These are phyloP conservation scores for Tagetes erecta DNA, from an alignment of 129 eudicot genomes.

Conservation along the genomic window DNA sequence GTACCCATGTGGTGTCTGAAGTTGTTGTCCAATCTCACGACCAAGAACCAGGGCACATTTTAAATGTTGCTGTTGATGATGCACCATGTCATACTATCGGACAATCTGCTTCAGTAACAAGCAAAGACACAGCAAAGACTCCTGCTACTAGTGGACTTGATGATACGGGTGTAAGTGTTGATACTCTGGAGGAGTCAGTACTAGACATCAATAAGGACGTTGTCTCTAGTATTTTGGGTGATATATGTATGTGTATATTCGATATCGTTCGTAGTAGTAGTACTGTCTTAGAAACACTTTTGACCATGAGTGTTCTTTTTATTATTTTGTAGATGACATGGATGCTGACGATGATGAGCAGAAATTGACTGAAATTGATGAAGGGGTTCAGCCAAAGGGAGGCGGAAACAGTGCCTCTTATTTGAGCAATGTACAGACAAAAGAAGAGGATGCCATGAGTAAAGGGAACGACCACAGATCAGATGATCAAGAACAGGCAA, in stretches of 20 bases:
- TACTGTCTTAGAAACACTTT: background rate
- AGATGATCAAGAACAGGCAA: conserved; percentile 3
- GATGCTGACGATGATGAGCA: conserved; percentile 20
- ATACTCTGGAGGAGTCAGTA: background rate
- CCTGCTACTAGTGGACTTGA: conserved; percentile 11
- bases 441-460: conserved; percentile 9
- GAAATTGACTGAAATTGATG: conserved; percentile 18
- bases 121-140: conserved; percentile 20
- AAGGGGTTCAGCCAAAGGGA: conserved; percentile 8
- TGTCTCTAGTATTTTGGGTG: conserved; percentile 20
- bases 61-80: conserved; percentile 20
- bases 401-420: background rate
- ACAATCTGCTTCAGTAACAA: conserved; percentile 1
- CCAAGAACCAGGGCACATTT: conserved; percentile 8
- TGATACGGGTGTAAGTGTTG: background rate
- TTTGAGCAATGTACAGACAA: conserved; percentile 5
- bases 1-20: conserved; percentile 21
- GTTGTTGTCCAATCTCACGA: background rate
- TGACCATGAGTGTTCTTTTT: background rate
- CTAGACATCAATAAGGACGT: conserved; percentile 21
- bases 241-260: conserved; percentile 22
- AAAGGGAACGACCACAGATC: background rate
- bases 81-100: conserved; percentile 25
- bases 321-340: conserved; percentile 27
- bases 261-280: background rate